Evolutionary conservation across 1,284 basidiomycete species (phyloP).

Genomic region (Moniliella sp.): DNA sequence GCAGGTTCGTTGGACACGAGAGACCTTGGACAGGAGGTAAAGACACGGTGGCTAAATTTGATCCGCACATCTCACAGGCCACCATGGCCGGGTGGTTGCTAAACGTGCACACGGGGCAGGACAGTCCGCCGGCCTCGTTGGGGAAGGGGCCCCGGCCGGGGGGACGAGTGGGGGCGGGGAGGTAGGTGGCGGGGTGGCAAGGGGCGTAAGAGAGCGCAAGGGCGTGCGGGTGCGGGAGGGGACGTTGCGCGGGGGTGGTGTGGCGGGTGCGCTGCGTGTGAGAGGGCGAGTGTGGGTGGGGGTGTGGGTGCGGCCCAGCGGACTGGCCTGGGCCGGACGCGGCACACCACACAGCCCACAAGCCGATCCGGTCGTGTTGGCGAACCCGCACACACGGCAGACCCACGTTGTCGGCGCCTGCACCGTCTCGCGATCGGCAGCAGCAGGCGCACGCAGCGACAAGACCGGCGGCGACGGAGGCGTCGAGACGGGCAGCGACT

Average conservation of each 20-base stretch:
- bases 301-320: constrained; percentile 1
- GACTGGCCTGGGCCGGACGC: constrained; percentile 6
- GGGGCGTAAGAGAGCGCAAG: constrained; percentile 1
- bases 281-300: constrained; percentile 1
- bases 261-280: background rate
- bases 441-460: too few relatives aligned
- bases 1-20: too few relatives aligned
- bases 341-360: constrained; percentile 19
- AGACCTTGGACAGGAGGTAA: too few relatives aligned
- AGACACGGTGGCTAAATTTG: constrained; percentile 41
- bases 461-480: too few relatives aligned
- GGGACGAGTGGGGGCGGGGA: background rate
- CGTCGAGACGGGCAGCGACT: too few relatives aligned
- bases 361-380: constrained; percentile 8
- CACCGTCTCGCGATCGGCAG: constrained; percentile 5
- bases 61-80: constrained; percentile 69
- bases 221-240: too few relatives aligned
- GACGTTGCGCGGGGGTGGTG: background rate
- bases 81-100: constrained; percentile 58
- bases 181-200: constrained; percentile 2
- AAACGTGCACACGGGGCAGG: constrained; percentile 72
- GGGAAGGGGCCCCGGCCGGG: background rate
- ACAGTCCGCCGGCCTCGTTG: constrained; percentile 3
- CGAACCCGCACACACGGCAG: constrained; percentile 18
- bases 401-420: constrained; percentile 10